These are phyloP conservation scores for Maudiozyma serrabonitensis DNA, from an alignment of 805 yeast species.

Conservation along the genomic window DNA sequence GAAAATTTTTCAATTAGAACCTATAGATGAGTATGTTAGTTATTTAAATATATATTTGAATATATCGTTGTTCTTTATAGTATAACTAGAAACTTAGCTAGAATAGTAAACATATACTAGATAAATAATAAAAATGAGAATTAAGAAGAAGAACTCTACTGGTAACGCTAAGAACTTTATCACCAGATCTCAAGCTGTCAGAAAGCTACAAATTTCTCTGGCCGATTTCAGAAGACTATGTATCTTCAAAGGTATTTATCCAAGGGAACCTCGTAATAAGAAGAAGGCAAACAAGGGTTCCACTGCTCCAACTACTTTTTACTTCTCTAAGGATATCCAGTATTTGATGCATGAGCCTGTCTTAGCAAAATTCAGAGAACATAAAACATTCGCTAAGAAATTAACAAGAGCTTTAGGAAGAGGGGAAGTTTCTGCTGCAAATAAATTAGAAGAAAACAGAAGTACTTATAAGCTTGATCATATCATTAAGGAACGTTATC, in stretches of 20 bases:
- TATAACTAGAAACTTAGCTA: background rate
- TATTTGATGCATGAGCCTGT: constrained; percentile 93
- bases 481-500: constrained; percentile 90
- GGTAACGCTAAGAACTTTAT: constrained; percentile 90
- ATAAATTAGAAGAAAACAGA: constrained; percentile 67
- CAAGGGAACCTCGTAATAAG: constrained; percentile 91
- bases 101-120: background rate
- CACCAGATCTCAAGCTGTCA: constrained; percentile 90
- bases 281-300: constrained; percentile 96
- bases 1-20: too few relatives aligned
- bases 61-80: too few relatives aligned
- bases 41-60: too few relatives aligned
- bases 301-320: constrained; percentile 92
- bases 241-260: constrained; percentile 95
- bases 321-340: constrained; percentile 88
- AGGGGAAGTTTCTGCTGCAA: constrained; percentile 85
- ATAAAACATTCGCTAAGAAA: constrained; percentile 87
- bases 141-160: constrained; percentile 71
- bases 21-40: too few relatives aligned
- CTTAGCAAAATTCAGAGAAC: constrained; percentile 83
- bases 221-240: constrained; percentile 96
- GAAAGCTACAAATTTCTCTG: constrained; percentile 80
- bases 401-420: constrained; percentile 82
- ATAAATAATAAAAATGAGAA: constrained; percentile 35
- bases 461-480: constrained; percentile 72